Evolutionary conservation across 257 asterid genomes (phyloP).

Genomic region (Capsicum chinense): DNA sequence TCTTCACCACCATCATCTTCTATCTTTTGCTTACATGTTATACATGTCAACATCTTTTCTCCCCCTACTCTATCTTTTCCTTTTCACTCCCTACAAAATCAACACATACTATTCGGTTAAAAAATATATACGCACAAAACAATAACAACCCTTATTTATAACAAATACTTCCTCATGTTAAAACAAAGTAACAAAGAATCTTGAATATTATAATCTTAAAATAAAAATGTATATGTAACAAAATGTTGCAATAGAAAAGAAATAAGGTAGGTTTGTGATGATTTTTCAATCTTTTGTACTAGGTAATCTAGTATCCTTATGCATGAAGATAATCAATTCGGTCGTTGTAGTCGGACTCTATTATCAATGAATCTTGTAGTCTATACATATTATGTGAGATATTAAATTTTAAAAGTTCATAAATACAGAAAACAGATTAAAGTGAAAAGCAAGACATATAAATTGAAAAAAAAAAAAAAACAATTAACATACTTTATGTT

Average conservation of each 20-base stretch:
- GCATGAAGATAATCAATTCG: too few species aligned
- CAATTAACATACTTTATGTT: not conserved
- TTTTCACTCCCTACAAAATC: not conserved
- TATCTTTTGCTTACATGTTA: constrained; percentile 84
- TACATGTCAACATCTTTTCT: constrained; percentile 92
- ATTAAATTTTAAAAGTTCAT: not conserved
- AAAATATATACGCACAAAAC: too few species aligned
- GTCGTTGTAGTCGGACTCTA: too few species aligned
- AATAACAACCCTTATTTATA: not conserved
- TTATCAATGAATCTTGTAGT: not conserved
- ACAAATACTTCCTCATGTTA: not conserved
- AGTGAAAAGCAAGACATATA: not conserved
- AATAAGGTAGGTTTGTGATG: too few species aligned
- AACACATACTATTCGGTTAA: too few species aligned
- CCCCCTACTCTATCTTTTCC: not conserved
- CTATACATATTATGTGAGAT: not conserved
- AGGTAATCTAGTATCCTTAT: too few species aligned
- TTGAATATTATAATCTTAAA: not conserved
- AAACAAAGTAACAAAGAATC: not conserved
- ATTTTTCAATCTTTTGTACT: too few species aligned
- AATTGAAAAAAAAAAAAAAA: too few species aligned
- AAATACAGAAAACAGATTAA: not conserved
- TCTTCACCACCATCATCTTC: constrained; percentile 67
- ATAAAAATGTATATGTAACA: not conserved
- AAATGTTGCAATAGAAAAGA: not conserved